Evolutionary conservation across 2,329 filamentous ascomycete genomes (phyloP), one percentile per base, ranked within the genome.

Genomic region (Madurella fahalii): DNA sequence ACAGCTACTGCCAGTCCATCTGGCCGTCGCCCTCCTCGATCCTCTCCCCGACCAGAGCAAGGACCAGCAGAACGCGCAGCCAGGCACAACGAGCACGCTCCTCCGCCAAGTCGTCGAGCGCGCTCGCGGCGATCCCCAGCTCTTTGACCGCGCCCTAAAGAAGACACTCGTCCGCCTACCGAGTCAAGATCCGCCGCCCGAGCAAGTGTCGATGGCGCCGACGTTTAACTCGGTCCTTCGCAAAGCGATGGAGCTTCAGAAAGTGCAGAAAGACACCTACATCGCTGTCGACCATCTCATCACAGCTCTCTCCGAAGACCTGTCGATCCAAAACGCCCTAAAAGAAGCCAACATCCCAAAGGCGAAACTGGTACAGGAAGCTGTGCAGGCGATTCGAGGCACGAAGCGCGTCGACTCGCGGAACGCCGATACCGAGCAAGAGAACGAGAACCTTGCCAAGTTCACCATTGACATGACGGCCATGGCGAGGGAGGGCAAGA

Each of bases 381-480:
- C 94, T n/a, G 84, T 99, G 40, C 83, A 90, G 66, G 85, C 90
- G 56, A 96, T 99, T 64, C 87, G 94, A 60, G 94, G 94, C 58
- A 97, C 91, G 41, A 90, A 86, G 75, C 82, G 93, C 60, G 92
- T 99, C 41, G 94, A 99, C 73, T 95, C 90, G 57, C 96, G 95
- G 77, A 96, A 90, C 4, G 94, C 94, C 52, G 94, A 99, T 72
- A 85, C 87, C 0, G 94, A 97, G 72, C 80, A 88, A 66, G 93
- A 96, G 66, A 89, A 92, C 66, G 94, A 99, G 74, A 96, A 96
- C 68, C 78, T 99, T 57, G 90, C 92, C 76, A 99, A 97, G 68
- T 99, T 96, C 73, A 97, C 94, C 53, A 94, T 97, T 66, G 94
- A 99, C 73, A 95, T 99, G 91, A 99, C 94, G 11, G 81, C 89